Base-by-base conservation (phyloP, 768 basidiomycete species). In the Tephrocybe sp. region DNA sequence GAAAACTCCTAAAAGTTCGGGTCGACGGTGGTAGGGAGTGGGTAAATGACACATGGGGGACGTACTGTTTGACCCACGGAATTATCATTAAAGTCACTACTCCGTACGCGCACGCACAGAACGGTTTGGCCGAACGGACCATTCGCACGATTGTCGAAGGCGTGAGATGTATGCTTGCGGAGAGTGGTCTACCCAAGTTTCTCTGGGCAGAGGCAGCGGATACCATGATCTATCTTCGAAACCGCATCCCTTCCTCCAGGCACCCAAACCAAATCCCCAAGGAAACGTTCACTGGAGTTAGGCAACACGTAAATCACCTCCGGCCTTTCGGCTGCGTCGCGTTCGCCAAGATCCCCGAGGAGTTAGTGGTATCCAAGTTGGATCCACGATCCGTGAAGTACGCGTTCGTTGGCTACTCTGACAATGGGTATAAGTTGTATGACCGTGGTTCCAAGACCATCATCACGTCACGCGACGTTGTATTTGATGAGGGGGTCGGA, bases 21-120 rank as follows among this genome's bases (percentile, higher is more conserved):
- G 46, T 53, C 0, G 65, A 71, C 43, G 47, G 57, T 38, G 40
- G 40, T 15, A 3, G 37, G 7, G 37, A 23, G 6, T 41, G 21
- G 22, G n/a, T 41, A 7, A 41, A 41, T 41, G 40, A 41, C n/a
- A 12, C 9, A 3, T 41, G 40, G 24, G 15, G 7, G 12, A 24
- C 40, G 13, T 41, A 41, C 24, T 12, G 4, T 7, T 7, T 11
- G n/a, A 3, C 7, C 10, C 21, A 41, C 13, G 24, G 40, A 21
- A 41, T 41, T 15, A 25, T 41, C 3, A 3, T 24, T 3, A 24
- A 41, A 5, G n/a, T 24, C 5, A 41, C 40, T 15, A 41, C 40
- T 10, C 22, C 40, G 3, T 24, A 41, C 23, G 21, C 40, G 11
- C 11, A 7, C n/a, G 8, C 37, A 19, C 12, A 24, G 12, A 41